Evolutionary conservation across 2,329 filamentous ascomycete species (phyloP).

Genomic region (Epichloe aotearoae): DNA sequence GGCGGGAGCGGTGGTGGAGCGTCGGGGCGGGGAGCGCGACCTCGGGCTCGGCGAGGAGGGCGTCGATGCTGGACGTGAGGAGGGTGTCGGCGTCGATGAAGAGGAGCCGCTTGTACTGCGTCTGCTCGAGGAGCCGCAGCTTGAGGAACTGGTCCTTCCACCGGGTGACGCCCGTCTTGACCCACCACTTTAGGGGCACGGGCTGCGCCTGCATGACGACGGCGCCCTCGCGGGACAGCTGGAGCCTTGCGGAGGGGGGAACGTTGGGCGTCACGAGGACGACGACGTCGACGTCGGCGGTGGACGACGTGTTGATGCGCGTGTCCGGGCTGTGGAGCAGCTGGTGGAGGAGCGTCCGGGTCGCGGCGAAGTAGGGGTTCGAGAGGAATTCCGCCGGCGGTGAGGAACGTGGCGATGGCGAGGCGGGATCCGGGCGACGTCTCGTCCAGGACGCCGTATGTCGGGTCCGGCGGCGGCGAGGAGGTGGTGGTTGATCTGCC

Average conservation of each 20-base stretch:
- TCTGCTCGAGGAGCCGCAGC: conserved; percentile 26
- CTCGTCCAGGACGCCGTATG: background rate
- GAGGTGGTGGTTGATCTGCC: too few species aligned
- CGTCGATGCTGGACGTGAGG: conserved; percentile 21
- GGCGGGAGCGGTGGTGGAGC: conserved; percentile 16
- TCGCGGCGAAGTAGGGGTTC: conserved; percentile 17
- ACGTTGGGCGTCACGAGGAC: too few species aligned
- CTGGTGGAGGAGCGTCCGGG: background rate
- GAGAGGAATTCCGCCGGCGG: background rate
- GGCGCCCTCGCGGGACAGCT: background rate
- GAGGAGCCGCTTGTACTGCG: conserved; percentile 26
- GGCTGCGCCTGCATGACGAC: conserved; percentile 11
- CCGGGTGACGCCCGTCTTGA: conserved; percentile 20
- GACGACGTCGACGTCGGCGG: background rate
- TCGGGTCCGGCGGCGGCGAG: background rate
- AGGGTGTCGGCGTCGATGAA: conserved; percentile 30
- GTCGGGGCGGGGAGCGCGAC: background rate
- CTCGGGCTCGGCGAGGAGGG: background rate
- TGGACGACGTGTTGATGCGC: conserved; percentile 10
- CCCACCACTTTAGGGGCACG: conserved; percentile 16
- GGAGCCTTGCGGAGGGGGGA: background rate
- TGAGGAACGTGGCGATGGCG: conserved; percentile 2
- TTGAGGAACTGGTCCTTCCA: conserved; percentile 31
- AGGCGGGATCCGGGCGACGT: background rate
- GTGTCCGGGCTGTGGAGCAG: conserved; percentile 24